phyloP scores from a whole-genome alignment of 2,329 filamentous ascomycete species.

The Aureobasidium melanogenum region DNA sequence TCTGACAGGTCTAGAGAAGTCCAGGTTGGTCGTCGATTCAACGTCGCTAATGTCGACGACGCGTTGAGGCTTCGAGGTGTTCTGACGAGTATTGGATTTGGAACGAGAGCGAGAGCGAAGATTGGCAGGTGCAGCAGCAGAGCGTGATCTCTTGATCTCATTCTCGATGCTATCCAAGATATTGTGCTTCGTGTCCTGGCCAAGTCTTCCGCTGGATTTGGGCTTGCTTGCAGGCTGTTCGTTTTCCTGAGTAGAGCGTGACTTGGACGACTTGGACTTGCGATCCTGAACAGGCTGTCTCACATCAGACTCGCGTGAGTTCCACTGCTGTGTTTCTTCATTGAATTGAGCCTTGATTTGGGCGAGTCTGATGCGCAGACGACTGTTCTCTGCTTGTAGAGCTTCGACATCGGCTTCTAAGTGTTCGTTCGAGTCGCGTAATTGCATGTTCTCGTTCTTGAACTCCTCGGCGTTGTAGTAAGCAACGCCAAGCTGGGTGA shows the following conservation, averaged over 20 bases:
- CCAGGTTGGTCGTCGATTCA: slow-evolving; percentile 18
- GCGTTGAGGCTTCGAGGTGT: background rate
- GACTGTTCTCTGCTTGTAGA: slow-evolving; percentile 32
- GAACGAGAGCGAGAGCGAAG: slow-evolving; percentile 15
- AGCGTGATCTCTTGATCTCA: slow-evolving; percentile 21
- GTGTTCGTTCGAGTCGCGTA: slow-evolving; percentile 88
- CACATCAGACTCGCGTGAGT: slow-evolving; percentile 13
- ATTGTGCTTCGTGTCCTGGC: slow-evolving; percentile 16
- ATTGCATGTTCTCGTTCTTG: slow-evolving; percentile 41
- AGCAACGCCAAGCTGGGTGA: slow-evolving; percentile 53
- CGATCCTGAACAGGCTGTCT: background rate
- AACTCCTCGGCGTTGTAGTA: slow-evolving; percentile 53
- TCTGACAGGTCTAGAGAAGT: slow-evolving; percentile 12
- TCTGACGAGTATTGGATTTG: slow-evolving; percentile 15
- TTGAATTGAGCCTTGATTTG: slow-evolving; percentile 43
- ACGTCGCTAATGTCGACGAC: slow-evolving; percentile 16
- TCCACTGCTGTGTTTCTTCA: slow-evolving; percentile 20
- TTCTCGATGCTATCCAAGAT: slow-evolving; percentile 20
- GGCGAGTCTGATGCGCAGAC: slow-evolving; percentile 30
- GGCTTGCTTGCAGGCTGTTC: background rate
- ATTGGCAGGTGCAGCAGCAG: slow-evolving; percentile 11
- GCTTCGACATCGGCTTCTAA: slow-evolving; percentile 68
- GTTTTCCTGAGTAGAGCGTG: background rate
- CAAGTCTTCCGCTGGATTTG: background rate
- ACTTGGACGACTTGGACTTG: background rate